Percentiles rank a stretch among this genome's conserved stretches.
These are phyloP conservation scores for Xanthoparmelia taractica DNA, from an alignment of 495 filamentous ascomycete genomes.

Conservation along the genomic window DNA sequence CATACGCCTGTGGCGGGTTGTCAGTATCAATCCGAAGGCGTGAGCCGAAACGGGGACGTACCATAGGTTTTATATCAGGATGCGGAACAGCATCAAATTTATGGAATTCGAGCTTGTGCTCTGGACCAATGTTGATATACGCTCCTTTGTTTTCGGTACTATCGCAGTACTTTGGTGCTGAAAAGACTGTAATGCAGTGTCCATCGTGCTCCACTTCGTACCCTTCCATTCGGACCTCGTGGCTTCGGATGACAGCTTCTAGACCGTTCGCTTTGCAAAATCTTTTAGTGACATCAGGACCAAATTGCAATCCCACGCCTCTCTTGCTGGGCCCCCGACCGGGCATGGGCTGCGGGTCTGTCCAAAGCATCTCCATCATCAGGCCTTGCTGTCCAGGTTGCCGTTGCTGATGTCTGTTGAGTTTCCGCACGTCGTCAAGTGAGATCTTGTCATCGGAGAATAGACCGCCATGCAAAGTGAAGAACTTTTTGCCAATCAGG, in stretches of 20 bases:
- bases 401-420: conserved; percentile 83
- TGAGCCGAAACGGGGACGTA: conserved; percentile 34
- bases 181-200: conserved; percentile 98
- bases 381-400: conserved; percentile 93
- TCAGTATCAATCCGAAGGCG: conserved; percentile 27
- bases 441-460: conserved; percentile 96
- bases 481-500: conserved; percentile 81
- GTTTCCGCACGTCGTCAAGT: conserved; percentile 85
- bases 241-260: conserved; percentile 89
- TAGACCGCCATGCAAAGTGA: conserved; percentile 90
- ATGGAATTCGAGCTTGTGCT: conserved; percentile 82
- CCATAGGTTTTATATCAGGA: conserved; percentile 91
- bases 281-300: conserved; percentile 89
- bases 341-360: conserved; percentile 78
- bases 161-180: conserved; percentile 95
- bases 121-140: conserved; percentile 93
- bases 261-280: conserved; percentile 96
- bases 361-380: conserved; percentile 99
- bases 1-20: conserved; percentile 55
- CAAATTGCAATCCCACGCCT: conserved; percentile 93
- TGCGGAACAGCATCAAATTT: conserved; percentile 96
- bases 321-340: conserved; percentile 93
- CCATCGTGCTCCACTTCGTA: conserved; percentile 98
- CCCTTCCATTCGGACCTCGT: conserved; percentile 96
- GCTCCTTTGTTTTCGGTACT: conserved; percentile 96